Evolutionary conservation across 139 green algal species (phyloP).

Genomic region (Closterium sp.): DNA sequence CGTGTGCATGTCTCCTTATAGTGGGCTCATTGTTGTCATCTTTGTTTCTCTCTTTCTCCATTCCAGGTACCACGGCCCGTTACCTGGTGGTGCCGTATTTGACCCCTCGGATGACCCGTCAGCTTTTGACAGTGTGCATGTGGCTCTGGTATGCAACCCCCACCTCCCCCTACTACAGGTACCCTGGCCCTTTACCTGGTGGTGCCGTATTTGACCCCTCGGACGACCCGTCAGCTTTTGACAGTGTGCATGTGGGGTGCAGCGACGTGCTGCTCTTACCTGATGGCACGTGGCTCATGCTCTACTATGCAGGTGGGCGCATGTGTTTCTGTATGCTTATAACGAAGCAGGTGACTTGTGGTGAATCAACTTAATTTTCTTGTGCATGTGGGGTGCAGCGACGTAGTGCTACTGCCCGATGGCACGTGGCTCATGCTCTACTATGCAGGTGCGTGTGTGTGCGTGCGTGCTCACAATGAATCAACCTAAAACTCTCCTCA

Average conservation of each 20-base stretch:
- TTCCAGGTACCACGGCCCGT: slow-evolving; percentile 1
- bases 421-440: slow-evolving; percentile 21
- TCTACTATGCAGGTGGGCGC: slow-evolving; percentile 33
- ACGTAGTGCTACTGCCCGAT: slow-evolving; percentile 10
- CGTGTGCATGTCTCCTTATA: too few species aligned
- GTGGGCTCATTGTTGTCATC: too few species aligned
- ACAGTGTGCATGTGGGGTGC: too few species aligned
- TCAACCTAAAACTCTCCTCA: too few species aligned
- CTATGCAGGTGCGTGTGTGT: slow-evolving; percentile 37
- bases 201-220: slow-evolving; percentile 11
- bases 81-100: slow-evolving; percentile 11
- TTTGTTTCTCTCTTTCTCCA: neutral
- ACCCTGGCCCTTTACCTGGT: slow-evolving; percentile 2
- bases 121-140: too few species aligned
- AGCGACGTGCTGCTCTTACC: slow-evolving; percentile 11
- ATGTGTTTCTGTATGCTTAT: too few species aligned
- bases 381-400: slow-evolving; percentile 11
- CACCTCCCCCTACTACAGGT: too few species aligned
- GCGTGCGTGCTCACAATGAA: too few species aligned
- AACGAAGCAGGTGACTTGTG: too few species aligned
- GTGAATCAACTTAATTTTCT: too few species aligned
- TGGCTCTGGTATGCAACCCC: too few species aligned
- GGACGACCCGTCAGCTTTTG: neutral
- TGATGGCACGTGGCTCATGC: slow-evolving; percentile 14
- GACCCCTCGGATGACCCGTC: neutral